These are phyloP conservation scores for Aspergillus oerlinghausenensis DNA, from an alignment of 2,329 filamentous ascomycete species.

Conservation along the genomic window DNA sequence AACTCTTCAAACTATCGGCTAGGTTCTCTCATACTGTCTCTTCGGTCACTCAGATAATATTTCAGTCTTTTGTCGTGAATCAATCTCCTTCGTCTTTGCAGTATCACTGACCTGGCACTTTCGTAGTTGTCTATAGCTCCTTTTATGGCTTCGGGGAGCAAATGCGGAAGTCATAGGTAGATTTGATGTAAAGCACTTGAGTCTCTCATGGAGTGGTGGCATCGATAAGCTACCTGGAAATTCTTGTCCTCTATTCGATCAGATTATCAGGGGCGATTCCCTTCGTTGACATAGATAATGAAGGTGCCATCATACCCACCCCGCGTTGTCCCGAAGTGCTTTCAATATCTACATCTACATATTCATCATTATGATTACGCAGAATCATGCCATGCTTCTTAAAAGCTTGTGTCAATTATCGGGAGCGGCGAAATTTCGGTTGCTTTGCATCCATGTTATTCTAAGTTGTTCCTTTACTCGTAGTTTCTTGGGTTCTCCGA, in stretches of 20 bases:
- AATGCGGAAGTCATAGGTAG: no score
- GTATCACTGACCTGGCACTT: neutral
- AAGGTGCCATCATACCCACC: neutral
- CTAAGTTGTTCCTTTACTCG: neutral
- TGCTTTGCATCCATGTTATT: neutral
- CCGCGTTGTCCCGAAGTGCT: neutral
- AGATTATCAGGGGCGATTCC: neutral
- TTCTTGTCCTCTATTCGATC: neutral
- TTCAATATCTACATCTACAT: neutral
- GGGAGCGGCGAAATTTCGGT: neutral
- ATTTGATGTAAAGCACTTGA: neutral
- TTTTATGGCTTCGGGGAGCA: neutral
- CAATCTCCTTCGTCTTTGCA: neutral
- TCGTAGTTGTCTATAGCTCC: neutral
- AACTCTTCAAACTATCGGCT: neutral
- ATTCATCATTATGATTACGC: neutral
- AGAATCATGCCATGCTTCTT: neutral
- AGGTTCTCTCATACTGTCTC: neutral
- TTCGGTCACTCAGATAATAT: neutral
- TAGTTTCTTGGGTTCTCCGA: neutral
- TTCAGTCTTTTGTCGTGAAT: neutral
- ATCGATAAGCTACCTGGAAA: neutral
- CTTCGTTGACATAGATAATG: neutral
- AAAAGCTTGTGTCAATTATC: neutral
- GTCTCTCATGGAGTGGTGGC: neutral